These are phyloP conservation scores for Phalaenopsis equestris DNA, from an alignment of 106 monocot genomes.

Conservation along the genomic window DNA sequence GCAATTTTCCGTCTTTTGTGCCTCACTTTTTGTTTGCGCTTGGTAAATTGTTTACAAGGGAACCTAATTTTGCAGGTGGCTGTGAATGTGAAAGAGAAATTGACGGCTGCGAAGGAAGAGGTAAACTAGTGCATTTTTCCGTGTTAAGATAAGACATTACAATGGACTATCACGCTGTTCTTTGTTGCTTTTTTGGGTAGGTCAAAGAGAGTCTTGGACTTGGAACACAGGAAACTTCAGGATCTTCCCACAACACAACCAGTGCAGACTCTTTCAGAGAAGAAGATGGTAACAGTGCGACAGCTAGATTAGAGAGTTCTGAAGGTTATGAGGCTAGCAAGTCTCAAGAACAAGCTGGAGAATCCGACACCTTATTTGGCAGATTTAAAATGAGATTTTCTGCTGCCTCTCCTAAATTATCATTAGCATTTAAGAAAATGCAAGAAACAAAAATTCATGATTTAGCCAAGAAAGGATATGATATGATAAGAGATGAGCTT, in stretches of 20 bases:
- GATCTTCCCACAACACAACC: conserved; percentile 8
- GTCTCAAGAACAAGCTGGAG: conserved; percentile 28
- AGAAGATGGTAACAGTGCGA: conserved; percentile 20
- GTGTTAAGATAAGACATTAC: neutral
- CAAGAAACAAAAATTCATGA: conserved; percentile 61
- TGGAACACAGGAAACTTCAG: conserved; percentile 42
- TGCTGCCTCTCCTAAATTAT: conserved; percentile 54
- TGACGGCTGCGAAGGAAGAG: conserved; percentile 69
- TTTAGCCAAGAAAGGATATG: conserved; percentile 70
- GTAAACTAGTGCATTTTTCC: conserved; percentile 17
- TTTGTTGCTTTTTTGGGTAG: conserved; percentile 23
- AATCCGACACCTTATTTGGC: conserved; percentile 38
- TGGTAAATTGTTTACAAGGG: neutral
- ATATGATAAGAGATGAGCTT: conserved; percentile 75
- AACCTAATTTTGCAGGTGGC: conserved; percentile 36
- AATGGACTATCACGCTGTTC: neutral
- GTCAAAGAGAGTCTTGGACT: conserved; percentile 69
- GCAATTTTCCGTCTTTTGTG: neutral
- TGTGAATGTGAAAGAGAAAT: conserved; percentile 52
- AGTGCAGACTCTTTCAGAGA: conserved; percentile 13
- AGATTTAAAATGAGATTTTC: conserved; percentile 52
- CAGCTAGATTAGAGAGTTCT: conserved; percentile 19
- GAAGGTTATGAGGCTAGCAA: conserved; percentile 17
- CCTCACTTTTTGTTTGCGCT: neutral
- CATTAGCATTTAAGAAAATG: conserved; percentile 49